Conservation (phyloP, 2,329 filamentous ascomycete genomes). For the Cladosporium sphaerospermum region DNA sequence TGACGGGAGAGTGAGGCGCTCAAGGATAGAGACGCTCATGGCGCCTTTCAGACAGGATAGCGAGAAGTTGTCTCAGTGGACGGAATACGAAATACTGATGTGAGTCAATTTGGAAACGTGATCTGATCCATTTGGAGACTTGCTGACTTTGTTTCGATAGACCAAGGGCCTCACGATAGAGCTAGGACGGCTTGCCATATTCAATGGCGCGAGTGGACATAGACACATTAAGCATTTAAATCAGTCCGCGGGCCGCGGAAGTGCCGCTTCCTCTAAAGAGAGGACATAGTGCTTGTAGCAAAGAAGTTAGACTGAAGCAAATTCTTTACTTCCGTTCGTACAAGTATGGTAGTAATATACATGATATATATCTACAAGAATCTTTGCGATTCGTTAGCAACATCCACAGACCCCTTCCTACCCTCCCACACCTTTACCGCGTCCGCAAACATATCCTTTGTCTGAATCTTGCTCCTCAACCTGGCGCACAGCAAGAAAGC, state of each 20-base stretch:
- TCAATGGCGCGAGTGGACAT: no score
- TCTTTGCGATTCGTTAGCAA: constrained; percentile 1
- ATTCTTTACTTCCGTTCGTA: no score
- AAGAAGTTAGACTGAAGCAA: no score
- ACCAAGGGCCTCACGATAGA: no score
- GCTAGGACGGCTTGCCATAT: no score
- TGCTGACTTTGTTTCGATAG: no score
- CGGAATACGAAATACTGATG: constrained; percentile 61
- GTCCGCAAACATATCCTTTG: constrained; percentile 69
- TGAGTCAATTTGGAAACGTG: constrained; percentile 12
- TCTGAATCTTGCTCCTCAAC: constrained; percentile 74
- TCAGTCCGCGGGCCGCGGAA: no score
- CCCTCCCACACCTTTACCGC: constrained; percentile 39
- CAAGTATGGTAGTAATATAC: background rate
- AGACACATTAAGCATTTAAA: no score
- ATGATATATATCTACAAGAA: constrained; percentile 3
- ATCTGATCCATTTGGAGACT: no score
- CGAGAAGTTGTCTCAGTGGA: constrained; percentile 62
- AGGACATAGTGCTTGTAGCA: no score
- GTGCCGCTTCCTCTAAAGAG: no score
- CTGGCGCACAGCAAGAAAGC: constrained; percentile 88
- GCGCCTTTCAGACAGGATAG: constrained; percentile 67
- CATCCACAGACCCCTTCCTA: constrained; percentile 2
- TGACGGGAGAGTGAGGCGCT: constrained; percentile 36
- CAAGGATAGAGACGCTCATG: constrained; percentile 47